A percentile compares a stretch with the other conserved stretches of the same genome.
phyloP scores from a whole-genome alignment of 768 basidiomycete genomes.

The Clitopilus hobsonii region DNA sequence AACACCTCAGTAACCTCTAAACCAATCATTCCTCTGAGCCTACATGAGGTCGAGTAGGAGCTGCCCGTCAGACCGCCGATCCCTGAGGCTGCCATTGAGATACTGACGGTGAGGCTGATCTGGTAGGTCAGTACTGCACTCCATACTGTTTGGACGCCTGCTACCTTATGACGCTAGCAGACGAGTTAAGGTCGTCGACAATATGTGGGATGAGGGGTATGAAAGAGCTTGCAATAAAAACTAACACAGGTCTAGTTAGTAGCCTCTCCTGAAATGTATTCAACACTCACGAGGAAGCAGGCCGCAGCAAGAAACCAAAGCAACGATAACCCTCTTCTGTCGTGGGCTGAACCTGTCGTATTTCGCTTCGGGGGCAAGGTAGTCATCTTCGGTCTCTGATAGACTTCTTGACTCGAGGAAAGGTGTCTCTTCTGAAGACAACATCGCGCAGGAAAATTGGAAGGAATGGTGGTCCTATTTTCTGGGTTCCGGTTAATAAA shows the following conservation, averaged over 20 bases:
- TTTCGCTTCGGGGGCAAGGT: conserved; percentile 11
- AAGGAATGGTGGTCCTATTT: background rate
- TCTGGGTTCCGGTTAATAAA: too few relatives aligned
- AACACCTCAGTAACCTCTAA: background rate
- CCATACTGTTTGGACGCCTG: conserved; percentile 2
- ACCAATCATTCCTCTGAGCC: background rate
- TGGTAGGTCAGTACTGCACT: background rate
- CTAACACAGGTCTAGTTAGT: conserved; percentile 20
- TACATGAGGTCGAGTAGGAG: background rate
- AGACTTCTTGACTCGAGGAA: background rate
- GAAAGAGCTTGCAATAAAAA: conserved; percentile 51
- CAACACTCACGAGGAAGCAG: conserved; percentile 39
- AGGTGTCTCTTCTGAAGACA: background rate
- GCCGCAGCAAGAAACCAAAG: conserved; percentile 44
- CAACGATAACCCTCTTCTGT: conserved; percentile 41
- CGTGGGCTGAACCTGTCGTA: conserved; percentile 41
- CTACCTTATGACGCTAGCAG: conserved; percentile 42
- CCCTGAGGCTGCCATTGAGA: background rate
- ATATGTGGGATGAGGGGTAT: conserved; percentile 58
- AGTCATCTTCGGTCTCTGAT: background rate
- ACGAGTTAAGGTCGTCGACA: conserved; percentile 43
- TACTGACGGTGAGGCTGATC: background rate
- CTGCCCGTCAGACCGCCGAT: background rate
- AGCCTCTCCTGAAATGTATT: background rate
- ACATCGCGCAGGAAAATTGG: background rate